These are phyloP conservation scores for Rhodotorula sp. DNA, from an alignment of 1,284 basidiomycete genomes.

Conservation along the genomic window DNA sequence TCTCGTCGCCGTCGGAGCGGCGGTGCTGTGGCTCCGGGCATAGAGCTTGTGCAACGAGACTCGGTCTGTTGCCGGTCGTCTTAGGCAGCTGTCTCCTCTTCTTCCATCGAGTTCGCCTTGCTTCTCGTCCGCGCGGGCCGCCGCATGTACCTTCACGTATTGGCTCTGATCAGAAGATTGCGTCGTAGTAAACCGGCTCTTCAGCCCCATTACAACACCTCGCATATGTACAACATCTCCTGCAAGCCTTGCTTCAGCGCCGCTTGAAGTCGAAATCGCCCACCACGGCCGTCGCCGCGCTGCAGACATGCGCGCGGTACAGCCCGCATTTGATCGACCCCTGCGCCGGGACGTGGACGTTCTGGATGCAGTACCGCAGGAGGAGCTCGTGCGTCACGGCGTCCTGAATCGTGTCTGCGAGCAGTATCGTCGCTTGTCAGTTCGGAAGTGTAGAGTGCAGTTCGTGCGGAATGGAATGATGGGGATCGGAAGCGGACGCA, in stretches of 20 bases:
- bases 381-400: conserved; percentile 13
- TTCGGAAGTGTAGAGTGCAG: background rate
- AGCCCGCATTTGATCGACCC: conserved; percentile 27
- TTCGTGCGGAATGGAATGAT: no score
- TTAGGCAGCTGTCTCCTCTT: no score
- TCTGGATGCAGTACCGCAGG: conserved; percentile 8
- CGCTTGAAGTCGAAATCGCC: conserved; percentile 31
- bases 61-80: no score
- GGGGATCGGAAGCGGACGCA: background rate
- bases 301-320: conserved; percentile 29
- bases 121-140: no score
- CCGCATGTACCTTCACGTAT: no score
- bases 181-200: no score
- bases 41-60: background rate
- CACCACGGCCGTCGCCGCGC: conserved; percentile 18
- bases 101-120: no score
- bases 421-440: background rate
- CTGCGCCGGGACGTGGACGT: conserved; percentile 15
- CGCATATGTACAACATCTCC: background rate
- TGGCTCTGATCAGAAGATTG: no score
- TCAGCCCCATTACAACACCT: background rate
- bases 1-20: conserved; percentile 6
- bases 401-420: conserved; percentile 17
- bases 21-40: background rate
- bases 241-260: background rate